phyloP scores from a whole-genome alignment of 345 rosid genomes.

The Ceriops tagal region DNA sequence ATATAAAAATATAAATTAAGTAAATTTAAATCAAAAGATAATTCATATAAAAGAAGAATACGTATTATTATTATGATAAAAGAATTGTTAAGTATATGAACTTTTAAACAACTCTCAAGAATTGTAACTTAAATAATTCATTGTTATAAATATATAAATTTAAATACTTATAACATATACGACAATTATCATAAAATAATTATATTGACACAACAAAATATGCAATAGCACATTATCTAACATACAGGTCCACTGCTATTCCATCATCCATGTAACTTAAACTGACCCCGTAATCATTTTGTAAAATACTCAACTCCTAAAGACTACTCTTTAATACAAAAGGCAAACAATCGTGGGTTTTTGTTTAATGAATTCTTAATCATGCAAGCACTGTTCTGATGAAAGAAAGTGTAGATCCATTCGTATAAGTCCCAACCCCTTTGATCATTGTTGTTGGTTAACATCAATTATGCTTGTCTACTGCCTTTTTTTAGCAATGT shows the following conservation, averaged over 20 bases:
- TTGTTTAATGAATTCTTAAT: constrained; percentile 18
- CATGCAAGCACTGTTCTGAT: constrained; percentile 18
- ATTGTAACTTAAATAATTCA: no score
- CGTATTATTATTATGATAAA: no score
- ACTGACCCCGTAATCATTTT: constrained; percentile 12
- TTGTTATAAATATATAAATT: no score
- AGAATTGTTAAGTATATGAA: no score
- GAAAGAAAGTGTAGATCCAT: constrained; percentile 26
- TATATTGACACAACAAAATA: no score
- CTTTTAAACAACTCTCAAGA: no score
- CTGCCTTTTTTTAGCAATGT: constrained; percentile 20
- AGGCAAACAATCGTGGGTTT: constrained; percentile 28
- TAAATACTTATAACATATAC: no score
- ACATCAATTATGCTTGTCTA: constrained; percentile 39
- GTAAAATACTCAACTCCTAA: constrained; percentile 11
- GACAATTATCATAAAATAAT: no score
- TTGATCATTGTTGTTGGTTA: constrained; percentile 22
- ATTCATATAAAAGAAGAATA: no score
- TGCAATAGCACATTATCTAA: no score
- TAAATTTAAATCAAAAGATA: no score
- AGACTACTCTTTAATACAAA: constrained; percentile 27
- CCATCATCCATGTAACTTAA: constrained; percentile 3
- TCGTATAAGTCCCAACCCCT: constrained; percentile 25
- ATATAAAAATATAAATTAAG: no score
- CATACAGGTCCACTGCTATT: neutral